phyloP scores from a whole-genome alignment of 352 stramenopile species.

The Poterioochromonas sp. region DNA sequence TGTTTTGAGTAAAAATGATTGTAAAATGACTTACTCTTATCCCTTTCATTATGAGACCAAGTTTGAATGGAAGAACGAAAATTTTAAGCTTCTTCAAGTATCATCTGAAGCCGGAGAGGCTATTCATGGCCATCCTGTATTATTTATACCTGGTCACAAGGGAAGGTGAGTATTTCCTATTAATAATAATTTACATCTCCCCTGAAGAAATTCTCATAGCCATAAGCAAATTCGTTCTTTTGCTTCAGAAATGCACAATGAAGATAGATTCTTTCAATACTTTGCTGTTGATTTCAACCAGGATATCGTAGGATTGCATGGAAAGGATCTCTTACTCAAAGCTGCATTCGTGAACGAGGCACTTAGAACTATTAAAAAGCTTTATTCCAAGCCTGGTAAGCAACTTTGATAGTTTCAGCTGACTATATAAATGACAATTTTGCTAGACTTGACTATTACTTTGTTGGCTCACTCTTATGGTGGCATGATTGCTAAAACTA shows the following conservation, averaged over 20 bases:
- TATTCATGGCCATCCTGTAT: neutral
- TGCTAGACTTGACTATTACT: neutral
- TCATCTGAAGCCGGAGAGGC: neutral
- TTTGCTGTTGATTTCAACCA: slow-evolving; percentile 20
- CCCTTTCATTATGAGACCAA: neutral
- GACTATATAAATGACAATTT: neutral
- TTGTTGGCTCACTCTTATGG: slow-evolving; percentile 22
- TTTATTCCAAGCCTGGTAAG: slow-evolving; percentile 5
- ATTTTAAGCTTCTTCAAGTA: slow-evolving; percentile 16
- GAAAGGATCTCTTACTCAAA: neutral
- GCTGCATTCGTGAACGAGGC: slow-evolving; percentile 23
- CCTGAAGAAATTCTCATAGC: neutral
- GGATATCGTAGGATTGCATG: neutral
- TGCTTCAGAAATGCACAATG: slow-evolving; percentile 26
- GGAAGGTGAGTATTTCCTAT: slow-evolving; percentile 20
- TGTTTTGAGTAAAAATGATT: slow-evolving; percentile 10
- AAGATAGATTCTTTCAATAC: slow-evolving; percentile 16
- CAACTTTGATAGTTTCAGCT: neutral
- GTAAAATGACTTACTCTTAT: slow-evolving; percentile 27
- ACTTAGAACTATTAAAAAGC: neutral
- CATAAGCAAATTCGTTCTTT: slow-evolving; percentile 17
- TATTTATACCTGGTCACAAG: slow-evolving; percentile 31
- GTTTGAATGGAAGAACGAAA: neutral
- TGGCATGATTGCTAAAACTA: slow-evolving; percentile 16
- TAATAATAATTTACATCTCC: neutral